These are phyloP conservation scores for Brassica nigra DNA, from an alignment of 345 rosid species.

Conservation along the genomic window DNA sequence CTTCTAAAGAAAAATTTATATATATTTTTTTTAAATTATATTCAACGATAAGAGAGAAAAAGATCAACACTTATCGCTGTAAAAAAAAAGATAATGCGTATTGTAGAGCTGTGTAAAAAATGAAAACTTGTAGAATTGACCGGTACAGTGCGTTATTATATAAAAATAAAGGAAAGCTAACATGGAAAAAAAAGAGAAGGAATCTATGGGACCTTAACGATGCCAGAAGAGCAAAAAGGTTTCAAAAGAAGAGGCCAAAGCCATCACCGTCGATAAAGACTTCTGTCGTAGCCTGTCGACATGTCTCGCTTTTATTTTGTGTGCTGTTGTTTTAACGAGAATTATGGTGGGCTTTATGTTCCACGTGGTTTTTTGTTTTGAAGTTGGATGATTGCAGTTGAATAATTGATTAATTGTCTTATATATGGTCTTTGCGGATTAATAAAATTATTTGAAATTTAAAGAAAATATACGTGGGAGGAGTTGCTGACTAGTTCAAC, in stretches of 20 bases:
- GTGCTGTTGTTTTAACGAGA: neutral
- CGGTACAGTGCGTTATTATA: neutral
- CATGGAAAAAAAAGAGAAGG: neutral
- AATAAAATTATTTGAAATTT: neutral
- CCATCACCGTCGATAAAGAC: neutral
- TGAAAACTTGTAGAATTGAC: neutral
- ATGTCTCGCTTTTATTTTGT: neutral
- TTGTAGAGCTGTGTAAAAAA: neutral
- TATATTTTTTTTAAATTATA: neutral
- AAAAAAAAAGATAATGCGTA: neutral
- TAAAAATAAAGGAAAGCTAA: too few species aligned
- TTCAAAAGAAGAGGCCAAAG: neutral
- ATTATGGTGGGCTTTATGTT: neutral
- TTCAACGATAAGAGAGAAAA: neutral
- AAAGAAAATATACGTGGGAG: neutral
- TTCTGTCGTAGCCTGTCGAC: neutral
- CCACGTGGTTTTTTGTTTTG: neutral
- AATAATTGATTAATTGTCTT: neutral
- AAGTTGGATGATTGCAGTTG: neutral
- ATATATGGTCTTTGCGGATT: neutral
- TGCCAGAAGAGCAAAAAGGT: neutral
- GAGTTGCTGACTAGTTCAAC: neutral
- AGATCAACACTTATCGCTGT: neutral
- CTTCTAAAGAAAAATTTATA: neutral
- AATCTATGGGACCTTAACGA: neutral